Base-by-base conservation (phyloP, 2,329 filamentous ascomycete species). In the Neopestalotiopsis clavispora region DNA sequence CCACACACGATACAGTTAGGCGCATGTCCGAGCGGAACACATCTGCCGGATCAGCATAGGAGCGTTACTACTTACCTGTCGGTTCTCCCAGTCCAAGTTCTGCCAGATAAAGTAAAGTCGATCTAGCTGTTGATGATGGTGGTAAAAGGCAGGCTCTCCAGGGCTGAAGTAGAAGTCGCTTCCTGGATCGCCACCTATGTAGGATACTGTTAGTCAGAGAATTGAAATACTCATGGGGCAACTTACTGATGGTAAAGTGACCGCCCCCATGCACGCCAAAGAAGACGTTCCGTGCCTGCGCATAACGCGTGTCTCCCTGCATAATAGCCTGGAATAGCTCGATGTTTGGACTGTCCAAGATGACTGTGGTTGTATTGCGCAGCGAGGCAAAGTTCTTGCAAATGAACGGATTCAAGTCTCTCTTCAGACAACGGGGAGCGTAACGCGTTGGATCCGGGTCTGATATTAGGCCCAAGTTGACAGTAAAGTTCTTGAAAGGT, bases 71-170 rank as follows among this genome's bases (percentile, higher is more conserved):
- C 75, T 67, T 68, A 77, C 80, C 79, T 77, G 77, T 71, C 81
- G 70, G 57, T 80, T 75, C 57, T 75, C 75, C 75, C 77, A 80
- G 72, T 85, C 80, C 28, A 83, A 79, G 67, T 83, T 84, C 75
- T 85, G 83, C 83, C 84, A 86, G 71, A 85, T 81, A 74, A 82
- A 85, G 74, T 83, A 84, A 61, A 83, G 76, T 13, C 84, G 78
- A 69, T 86, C 84, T 66, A 86, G 80, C 71, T 83, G 78, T 0
- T 76, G 82, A 67, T 85, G 84, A 70, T 86, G 83, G 9, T 84
- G 72, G 69, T 79, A 85, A 75, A 85, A 85, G 1, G 74, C 81
- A 2, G 84, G 84, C 68, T 85, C 84, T 4, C 81, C 77, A 0
- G 84, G 80, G 10, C 82, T 82, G 59, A 81, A 78, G 70, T 80